Base-by-base conservation (phyloP, 257 asterid genomes). In the Scutellaria minor region DNA sequence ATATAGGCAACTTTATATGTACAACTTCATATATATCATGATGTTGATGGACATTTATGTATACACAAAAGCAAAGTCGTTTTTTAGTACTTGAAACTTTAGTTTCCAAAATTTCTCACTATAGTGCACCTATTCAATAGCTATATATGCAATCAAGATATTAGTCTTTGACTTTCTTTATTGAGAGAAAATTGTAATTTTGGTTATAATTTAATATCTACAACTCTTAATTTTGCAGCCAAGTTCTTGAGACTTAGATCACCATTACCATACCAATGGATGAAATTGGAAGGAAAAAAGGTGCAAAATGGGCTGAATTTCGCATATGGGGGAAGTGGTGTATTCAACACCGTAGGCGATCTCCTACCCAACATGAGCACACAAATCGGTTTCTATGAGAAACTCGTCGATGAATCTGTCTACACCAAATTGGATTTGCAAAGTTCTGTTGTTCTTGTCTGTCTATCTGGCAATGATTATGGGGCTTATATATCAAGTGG, bases 321-420 rank as follows among this genome's bases (percentile, higher is more conserved):
- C 24, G 99, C 99, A 0, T 91, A 82, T 27, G 99, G 99, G 63
- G 99, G 99, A 37, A 94, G 93, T 42, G 99, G 99, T 0, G 99
- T 94, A 5, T 94, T 94, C 75, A 53, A 89, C 70, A 94, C 96
- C 0, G 12, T 73, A 8, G 79, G 76, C 4, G 56, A 12, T 2
- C 5, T 82, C 39, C 71, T 77, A 31, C 97, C 99, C 0, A 94
- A 90, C 74, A 86, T 93, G 92, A 85, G 84, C 22, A 81, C 96
- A 5, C 98, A 93, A 68, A 89, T 93, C 9, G 91, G 82, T 66
- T 83, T 84, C 74, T 84, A 86, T 40, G 73, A 86, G 64, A 80
- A 73, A 39, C 86, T 90, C 18, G 66, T 91, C 44, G 39, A 80
- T 4, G 66, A 74, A 4, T 81, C 85, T 0, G 68, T 85, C 37